phyloP scores from a whole-genome alignment of 1,284 basidiomycete species.

The Rhodotorula sp. region DNA sequence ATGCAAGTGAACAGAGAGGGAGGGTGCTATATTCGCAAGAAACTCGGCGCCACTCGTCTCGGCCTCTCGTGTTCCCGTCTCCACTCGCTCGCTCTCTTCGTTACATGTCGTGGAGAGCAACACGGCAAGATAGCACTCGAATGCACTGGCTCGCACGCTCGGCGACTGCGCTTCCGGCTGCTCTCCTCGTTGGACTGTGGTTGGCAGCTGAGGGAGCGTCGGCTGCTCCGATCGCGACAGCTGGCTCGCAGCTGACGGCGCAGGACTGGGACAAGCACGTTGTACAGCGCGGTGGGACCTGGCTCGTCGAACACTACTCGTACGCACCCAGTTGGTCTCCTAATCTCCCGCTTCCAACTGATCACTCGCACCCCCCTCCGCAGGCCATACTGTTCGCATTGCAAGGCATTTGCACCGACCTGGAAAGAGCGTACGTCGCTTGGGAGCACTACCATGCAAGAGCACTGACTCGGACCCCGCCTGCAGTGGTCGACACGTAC shows the following conservation, averaged over 20 bases:
- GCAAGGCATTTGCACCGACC: conserved; percentile 71
- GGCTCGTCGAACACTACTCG: conserved; percentile 44
- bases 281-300: conserved; percentile 7
- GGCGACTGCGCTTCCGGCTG: not conserved
- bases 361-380: not conserved
- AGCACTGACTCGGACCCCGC: not conserved
- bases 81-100: no score
- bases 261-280: conserved; percentile 17
- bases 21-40: no score
- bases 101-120: no score
- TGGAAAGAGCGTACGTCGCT: conserved; percentile 56
- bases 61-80: no score
- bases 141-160: not conserved
- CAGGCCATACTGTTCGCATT: conserved; percentile 78
- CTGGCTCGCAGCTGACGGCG: conserved; percentile 17
- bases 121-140: no score
- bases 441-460: no score
- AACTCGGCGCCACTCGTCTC: no score
- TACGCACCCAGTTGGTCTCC: not conserved
- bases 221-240: conserved; percentile 22
- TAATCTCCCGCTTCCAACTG: no score
- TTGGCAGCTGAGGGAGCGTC: not conserved
- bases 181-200: not conserved
- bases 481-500: conserved; percentile 58
- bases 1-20: no score